These are phyloP conservation scores for Cytospora piceae DNA, from an alignment of 2,329 filamentous ascomycete species.

Conservation along the genomic window DNA sequence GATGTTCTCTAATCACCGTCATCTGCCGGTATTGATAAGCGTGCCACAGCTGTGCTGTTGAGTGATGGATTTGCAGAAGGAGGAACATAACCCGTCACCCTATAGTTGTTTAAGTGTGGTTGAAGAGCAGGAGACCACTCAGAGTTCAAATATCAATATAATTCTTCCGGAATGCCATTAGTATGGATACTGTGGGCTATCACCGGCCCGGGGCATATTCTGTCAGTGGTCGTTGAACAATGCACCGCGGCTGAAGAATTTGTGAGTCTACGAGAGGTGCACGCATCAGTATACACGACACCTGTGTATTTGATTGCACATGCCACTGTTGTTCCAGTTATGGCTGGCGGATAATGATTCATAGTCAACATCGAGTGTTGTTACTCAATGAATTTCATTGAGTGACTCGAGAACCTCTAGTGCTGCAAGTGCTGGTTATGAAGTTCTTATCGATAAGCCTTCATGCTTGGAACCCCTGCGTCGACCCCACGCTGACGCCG, in stretches of 20 bases:
- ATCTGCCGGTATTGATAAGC: background rate
- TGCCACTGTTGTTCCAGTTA: too few relatives aligned
- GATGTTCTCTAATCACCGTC: background rate
- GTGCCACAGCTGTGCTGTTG: too few relatives aligned
- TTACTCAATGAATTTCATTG: background rate
- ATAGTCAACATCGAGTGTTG: background rate
- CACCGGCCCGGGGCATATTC: background rate
- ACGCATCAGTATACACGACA: background rate
- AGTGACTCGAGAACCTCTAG: background rate
- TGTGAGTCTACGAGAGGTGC: background rate
- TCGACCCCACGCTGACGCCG: conserved; percentile 23
- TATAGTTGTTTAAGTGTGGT: too few relatives aligned
- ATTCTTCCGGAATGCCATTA: too few relatives aligned
- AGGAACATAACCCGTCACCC: too few relatives aligned
- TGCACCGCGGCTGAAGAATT: background rate
- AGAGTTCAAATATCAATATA: too few relatives aligned
- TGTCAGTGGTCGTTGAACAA: background rate
- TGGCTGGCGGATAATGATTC: background rate
- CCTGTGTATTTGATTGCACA: background rate
- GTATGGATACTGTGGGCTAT: background rate
- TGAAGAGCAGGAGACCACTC: too few relatives aligned
- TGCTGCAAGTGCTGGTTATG: background rate
- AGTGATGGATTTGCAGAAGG: too few relatives aligned
- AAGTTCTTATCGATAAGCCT: conserved; percentile 17
- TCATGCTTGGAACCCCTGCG: background rate